Base-by-base conservation (phyloP, 148 eudicot species). In the Rhododendron ferrugineum region DNA sequence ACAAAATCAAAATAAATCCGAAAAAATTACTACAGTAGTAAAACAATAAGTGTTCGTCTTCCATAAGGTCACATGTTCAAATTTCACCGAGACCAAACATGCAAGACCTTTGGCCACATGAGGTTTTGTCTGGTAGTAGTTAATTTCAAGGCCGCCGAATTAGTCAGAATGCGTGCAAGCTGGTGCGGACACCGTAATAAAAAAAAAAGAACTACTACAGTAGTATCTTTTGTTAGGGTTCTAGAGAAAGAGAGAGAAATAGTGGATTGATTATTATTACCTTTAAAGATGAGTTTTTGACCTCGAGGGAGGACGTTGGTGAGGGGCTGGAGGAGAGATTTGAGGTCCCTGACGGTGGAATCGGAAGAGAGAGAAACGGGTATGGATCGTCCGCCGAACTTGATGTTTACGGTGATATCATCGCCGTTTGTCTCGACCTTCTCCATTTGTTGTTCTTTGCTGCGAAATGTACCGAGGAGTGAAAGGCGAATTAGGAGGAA, bases 221-320 rank as follows among this genome's bases (percentile, higher is more conserved):
- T 50, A 50, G 54, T 0, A 56, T 3, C 4, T 22, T 60, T 36
- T 42, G 10, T 75, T 36, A 76, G 54, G 36, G 23, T 50, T 49
- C 46, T 11, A 49, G 6, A 50, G 49, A 81, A 47, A 75, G 37
- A 44, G 47, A 37, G 79, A 20, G 54, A 68, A 13, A 8, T 10
- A 14, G 0, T 1, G 36, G 75, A 30, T 70, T 5, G 75, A 23
- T 1, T 40, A 40, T 10, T 52, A 52, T 4, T 37, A 92, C 98
- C 99, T 90, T 94, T 94, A 86, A 86, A 90, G 72, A 97, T 95
- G 89, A 97, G 96, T 82, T 95, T 95, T 56, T 97, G 99, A 76
- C 98, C 99, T n/a, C 98, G 96, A 83, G 96, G 95, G 86, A 97
- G 99, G 87, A 95, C 94, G 82, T 97, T 91, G 81, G 99, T 97